phyloP scores from a whole-genome alignment of 176 grass and related monocot species.

The Juncus effusus region DNA sequence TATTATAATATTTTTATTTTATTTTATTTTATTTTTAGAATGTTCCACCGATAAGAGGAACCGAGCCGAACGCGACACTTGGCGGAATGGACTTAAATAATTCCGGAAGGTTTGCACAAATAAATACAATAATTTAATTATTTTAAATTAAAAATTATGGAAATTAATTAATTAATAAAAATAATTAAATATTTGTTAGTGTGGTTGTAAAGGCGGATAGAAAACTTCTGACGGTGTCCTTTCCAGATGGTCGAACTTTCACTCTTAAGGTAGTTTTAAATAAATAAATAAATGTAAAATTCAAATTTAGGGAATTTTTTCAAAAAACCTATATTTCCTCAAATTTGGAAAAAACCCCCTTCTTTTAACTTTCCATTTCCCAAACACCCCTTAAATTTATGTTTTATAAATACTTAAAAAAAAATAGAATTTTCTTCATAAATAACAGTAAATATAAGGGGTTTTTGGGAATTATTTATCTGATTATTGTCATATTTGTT shows the following conservation, averaged over 20 bases:
- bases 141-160: no score
- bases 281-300: neutral
- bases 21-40: constrained; percentile 60
- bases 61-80: constrained; percentile 69
- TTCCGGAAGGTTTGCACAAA: constrained; percentile 71
- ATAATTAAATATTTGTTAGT: constrained; percentile 50
- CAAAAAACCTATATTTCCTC: no score
- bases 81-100: constrained; percentile 93
- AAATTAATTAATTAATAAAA: constrained; percentile 4
- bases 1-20: neutral
- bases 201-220: constrained; percentile 93
- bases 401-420: no score
- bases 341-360: no score
- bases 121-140: neutral
- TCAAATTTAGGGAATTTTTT: constrained; percentile 14
- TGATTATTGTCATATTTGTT: neutral
- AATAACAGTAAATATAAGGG: no score
- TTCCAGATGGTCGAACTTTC: constrained; percentile 92
- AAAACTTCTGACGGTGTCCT: constrained; percentile 81
- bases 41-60: constrained; percentile 54
- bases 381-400: no score
- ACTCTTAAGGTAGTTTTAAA: constrained; percentile 63
- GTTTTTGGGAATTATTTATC: no score
- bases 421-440: no score
- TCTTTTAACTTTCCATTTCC: no score